Base-by-base conservation (phyloP, 208 protist genomes). In the Acanthamoeba culbertsoni region DNA sequence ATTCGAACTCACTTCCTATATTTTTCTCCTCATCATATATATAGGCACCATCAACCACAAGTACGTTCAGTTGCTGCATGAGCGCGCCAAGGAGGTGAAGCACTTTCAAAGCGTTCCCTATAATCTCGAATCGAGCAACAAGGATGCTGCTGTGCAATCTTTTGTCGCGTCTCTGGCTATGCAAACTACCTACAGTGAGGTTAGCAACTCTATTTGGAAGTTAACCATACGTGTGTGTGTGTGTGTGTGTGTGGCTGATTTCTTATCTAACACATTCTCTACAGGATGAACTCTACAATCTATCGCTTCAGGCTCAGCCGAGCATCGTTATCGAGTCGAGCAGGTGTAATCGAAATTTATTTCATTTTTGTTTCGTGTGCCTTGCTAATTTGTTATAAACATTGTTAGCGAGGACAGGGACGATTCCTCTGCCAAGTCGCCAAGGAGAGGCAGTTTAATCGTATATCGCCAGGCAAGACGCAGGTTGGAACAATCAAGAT, bases 281-380 rank as follows among this genome's bases (percentile, higher is more conserved):
- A 14, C 79, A 88, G 79, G 79, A 88, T 20, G 79, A 88, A n/a
- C 43, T 88, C 5, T 88, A 88, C 23, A 23, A 12, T 12, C 79
- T 88, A 12, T 88, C 79, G n/a, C 37, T 88, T 37, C n/a, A 88
- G 43, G 14, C 79, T 2, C 79, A 88, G 46, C 79, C 79, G n/a
- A 65, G 48, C 37, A 37, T 88, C 42, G 53, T 37, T 37, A 28
- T 88, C 42, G 79, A 88, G n/a, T n/a, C 79, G 48, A 77, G 31
- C 68, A 35, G 18, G 20, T n/a, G n/a, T n/a, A n/a, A 43, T 40
- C 68, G 18, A 46, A 31, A 26, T 42, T 8, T 23, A 23, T n/a
- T 59, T 14, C 51, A 59, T n/a, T 59, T 59, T 14, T 59, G 16
- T 59, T 14, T n/a, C 51, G 51, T n/a, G 23, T 59, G 51, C 14